phyloP scores from a whole-genome alignment of 768 basidiomycete species.

The Lenzites betulinus region DNA sequence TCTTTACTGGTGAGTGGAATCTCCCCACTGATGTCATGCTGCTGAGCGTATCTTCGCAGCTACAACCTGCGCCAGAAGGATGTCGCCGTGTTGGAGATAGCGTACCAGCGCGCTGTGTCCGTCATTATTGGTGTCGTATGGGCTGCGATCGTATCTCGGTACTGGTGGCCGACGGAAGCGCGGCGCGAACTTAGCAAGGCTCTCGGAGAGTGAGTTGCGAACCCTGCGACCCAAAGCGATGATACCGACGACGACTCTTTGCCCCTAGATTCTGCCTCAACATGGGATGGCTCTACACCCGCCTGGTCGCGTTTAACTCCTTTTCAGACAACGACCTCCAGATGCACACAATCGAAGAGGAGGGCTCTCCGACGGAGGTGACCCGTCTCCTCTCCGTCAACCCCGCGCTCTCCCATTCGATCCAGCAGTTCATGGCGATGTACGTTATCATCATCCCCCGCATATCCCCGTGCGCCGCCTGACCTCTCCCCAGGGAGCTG shows the following conservation, averaged over 20 bases:
- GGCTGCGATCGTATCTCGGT: constrained; percentile 84
- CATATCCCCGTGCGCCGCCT: background rate
- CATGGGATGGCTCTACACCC: constrained; percentile 93
- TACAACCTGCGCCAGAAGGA: constrained; percentile 76
- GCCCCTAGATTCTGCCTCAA: constrained; percentile 83
- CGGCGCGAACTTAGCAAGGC: constrained; percentile 82
- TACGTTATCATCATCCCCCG: constrained; percentile 37
- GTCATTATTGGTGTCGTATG: constrained; percentile 87
- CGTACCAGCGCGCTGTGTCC: constrained; percentile 73
- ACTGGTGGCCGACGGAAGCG: constrained; percentile 97
- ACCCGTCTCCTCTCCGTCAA: constrained; percentile 38
- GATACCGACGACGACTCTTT: background rate
- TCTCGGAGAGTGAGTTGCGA: constrained; percentile 74
- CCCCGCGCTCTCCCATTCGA: constrained; percentile 58
- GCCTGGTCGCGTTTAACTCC: constrained; percentile 86
- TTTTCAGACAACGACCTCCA: constrained; percentile 50
- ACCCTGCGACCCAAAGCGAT: background rate
- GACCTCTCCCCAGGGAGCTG: constrained; percentile 68
- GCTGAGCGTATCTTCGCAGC: constrained; percentile 38
- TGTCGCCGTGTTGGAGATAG: constrained; percentile 67
- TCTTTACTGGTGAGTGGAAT: constrained; percentile 41
- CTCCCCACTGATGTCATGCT: too few relatives aligned
- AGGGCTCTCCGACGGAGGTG: constrained; percentile 35
- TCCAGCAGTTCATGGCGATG: constrained; percentile 93
- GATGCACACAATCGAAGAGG: constrained; percentile 9